A percentile compares a stretch with the other conserved stretches of the same genome.
phyloP scores from a whole-genome alignment of 176 grass and related monocot genomes.

The Alloteropsis semialata region DNA sequence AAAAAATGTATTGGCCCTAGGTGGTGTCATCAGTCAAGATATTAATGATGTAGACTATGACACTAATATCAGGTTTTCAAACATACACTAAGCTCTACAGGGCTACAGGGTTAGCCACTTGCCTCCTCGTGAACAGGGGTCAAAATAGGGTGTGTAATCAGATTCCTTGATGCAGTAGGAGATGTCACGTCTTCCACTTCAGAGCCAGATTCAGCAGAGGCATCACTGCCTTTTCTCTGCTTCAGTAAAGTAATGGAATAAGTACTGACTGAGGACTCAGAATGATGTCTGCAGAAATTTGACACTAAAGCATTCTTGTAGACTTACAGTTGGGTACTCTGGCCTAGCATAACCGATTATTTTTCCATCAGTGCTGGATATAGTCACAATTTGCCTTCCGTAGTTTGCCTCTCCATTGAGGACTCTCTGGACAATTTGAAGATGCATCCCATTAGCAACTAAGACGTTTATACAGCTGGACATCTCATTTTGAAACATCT shows the following conservation, averaged over 20 bases:
- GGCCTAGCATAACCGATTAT: slow-evolving; percentile 76
- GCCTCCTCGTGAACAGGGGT: slow-evolving; percentile 89
- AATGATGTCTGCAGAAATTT: slow-evolving; percentile 23
- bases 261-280: slow-evolving; percentile 18
- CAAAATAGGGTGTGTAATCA: slow-evolving; percentile 50
- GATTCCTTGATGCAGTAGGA: slow-evolving; percentile 50
- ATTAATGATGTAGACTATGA: neutral
- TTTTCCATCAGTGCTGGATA: slow-evolving; percentile 77
- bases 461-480: neutral
- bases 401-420: slow-evolving; percentile 81
- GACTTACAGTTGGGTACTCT: slow-evolving; percentile 53
- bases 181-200: slow-evolving; percentile 72
- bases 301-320: slow-evolving; percentile 17
- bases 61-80: neutral
- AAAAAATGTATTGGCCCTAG: neutral
- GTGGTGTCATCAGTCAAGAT: neutral
- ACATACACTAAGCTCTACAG: neutral
- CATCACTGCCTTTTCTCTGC: slow-evolving; percentile 92
- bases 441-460: slow-evolving; percentile 14
- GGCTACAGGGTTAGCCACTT: slow-evolving; percentile 25
- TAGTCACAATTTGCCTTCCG: slow-evolving; percentile 89
- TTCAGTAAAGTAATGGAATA: slow-evolving; percentile 34
- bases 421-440: slow-evolving; percentile 64
- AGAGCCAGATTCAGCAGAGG: slow-evolving; percentile 87
- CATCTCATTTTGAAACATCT: neutral